A percentile compares a stretch with the other conserved stretches of the same genome.
Evolutionary conservation across 1,139 yeast species (phyloP).

Genomic region (Pichia sp.): DNA sequence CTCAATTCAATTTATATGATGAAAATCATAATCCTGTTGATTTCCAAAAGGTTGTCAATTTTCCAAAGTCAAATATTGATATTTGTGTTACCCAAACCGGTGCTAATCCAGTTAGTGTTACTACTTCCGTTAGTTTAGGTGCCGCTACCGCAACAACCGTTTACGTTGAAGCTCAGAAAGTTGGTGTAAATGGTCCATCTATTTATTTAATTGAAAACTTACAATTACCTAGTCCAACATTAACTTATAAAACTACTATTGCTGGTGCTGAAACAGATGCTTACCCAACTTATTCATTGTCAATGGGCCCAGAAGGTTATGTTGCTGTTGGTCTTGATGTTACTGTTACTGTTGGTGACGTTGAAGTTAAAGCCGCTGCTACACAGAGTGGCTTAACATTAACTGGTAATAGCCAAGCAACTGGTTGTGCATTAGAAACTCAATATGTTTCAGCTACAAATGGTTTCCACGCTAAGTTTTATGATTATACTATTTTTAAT

Average conservation of each 20-base stretch:
- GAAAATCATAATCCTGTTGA: constrained; percentile 15
- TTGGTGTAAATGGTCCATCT: constrained; percentile 28
- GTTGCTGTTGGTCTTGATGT: constrained; percentile 22
- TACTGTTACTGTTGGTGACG: constrained; percentile 16
- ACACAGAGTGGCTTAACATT: neutral
- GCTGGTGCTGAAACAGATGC: constrained; percentile 3
- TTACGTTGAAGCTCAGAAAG: constrained; percentile 29
- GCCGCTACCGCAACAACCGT: constrained; percentile 42
- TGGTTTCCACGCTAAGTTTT: constrained; percentile 13
- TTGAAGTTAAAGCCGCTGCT: too few relatives aligned
- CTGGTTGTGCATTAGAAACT: constrained; percentile 11
- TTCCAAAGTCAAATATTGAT: neutral
- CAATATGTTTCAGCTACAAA: constrained; percentile 7
- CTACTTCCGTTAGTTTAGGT: neutral
- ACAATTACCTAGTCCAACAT: constrained; percentile 9
- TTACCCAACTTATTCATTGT: constrained; percentile 29
- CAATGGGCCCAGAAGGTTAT: constrained; percentile 29
- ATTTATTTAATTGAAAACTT: constrained; percentile 12
- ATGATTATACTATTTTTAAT: neutral
- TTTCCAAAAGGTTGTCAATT: constrained; percentile 11
- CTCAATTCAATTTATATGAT: constrained; percentile 14
- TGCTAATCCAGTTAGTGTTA: neutral
- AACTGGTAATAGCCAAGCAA: constrained; percentile 10
- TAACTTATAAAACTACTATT: constrained; percentile 8
- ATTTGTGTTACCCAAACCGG: constrained; percentile 4